Base-by-base conservation (phyloP, 2,329 filamentous ascomycete genomes). In the Ophiostoma pallidulum region DNA sequence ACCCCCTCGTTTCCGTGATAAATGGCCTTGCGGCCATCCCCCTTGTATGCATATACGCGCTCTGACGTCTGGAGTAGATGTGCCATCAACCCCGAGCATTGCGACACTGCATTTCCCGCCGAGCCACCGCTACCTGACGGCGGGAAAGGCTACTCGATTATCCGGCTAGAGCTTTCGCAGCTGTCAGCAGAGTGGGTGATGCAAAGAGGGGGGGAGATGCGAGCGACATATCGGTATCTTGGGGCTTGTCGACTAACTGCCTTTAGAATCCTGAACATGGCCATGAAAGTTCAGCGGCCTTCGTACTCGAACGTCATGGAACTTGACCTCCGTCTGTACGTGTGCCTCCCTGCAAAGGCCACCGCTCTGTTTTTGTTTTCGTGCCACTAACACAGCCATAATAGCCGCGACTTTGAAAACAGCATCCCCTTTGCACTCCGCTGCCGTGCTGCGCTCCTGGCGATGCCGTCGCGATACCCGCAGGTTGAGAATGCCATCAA, bases 51-150 rank as follows among this genome's bases (percentile, higher is more conserved):
- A n/a, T n/a, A n/a, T n/a, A n/a, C n/a, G n/a, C n/a, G n/a, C n/a
- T n/a, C n/a, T n/a, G n/a, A n/a, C n/a, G n/a, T n/a, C n/a, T n/a
- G n/a, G n/a, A n/a, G n/a, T n/a, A n/a, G n/a, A n/a, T n/a, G n/a
- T n/a, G n/a, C n/a, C 19, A 43, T 48, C 26, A 48, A 48, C 33
- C 40, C 46, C 16, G 46, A 48, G 14, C 46, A 48, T 26, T 48
- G 33, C 19, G 46, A 48, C 33, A 48, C 46, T 3, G 40, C 35
- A 3, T 48, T 48, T 22, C 46, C 46, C 6, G 18, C 40, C 2
- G 46, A 43, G 19, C 16, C 22, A 12, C 16, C 12, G 13, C 14
- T 24, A n/a, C n/a, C 19, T 22, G 18, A 16, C 24, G 7, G 9
- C 16, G 7, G 33, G 26, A 39, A 45, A 18, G 35, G 26, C 8